Base-by-base conservation (phyloP, 768 basidiomycete genomes). In the Hericium rajendrae region DNA sequence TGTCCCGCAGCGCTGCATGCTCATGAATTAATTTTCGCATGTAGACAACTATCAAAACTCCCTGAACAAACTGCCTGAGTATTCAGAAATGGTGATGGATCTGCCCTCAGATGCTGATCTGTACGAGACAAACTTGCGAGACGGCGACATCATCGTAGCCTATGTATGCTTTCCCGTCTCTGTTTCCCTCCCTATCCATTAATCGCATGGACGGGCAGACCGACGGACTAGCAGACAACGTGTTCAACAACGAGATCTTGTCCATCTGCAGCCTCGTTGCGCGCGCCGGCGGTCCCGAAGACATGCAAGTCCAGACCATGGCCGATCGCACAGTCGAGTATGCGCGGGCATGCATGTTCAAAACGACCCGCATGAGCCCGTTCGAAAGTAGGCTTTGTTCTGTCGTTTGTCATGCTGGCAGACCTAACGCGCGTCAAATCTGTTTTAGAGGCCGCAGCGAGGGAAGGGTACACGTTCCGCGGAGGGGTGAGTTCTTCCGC, bases 321-420 rank as follows among this genome's bases (percentile, higher is more conserved):
- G 86, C 90, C 6, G 82, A 90, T 64, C 78, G 82, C 20, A 73
- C 90, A 52, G 81, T 91, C 2, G 77, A 85, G 38, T 86, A 87
- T 64, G 79, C 90, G 2, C 76, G 74, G 58, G 69, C 73, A 26
- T 88, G 86, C 66, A 91, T 92, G 90, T 72, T 70, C 59, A 83
- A 81, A 65, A 79, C 77, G 59, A 76, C 71, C 55, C 73, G 84
- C 62, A 74, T 80, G 32, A 88, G 84, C 68, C 90, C 90, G 2
- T 92, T 91, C 62, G 83, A 88, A 70, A 78, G 86, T 81, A 67
- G 65, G 83, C 72, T 6, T 24, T 22, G 43, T 32, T 39, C 51
- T 6, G 51, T 39, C 48, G 50, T 48, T 9, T 57, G n/a, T 26
- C 13, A 37, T 32, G 41, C 28, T 46, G 53, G 38, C 18, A 16